Base-by-base conservation (phyloP, 176 grass and related monocot species). In the Melocanna baccifera region DNA sequence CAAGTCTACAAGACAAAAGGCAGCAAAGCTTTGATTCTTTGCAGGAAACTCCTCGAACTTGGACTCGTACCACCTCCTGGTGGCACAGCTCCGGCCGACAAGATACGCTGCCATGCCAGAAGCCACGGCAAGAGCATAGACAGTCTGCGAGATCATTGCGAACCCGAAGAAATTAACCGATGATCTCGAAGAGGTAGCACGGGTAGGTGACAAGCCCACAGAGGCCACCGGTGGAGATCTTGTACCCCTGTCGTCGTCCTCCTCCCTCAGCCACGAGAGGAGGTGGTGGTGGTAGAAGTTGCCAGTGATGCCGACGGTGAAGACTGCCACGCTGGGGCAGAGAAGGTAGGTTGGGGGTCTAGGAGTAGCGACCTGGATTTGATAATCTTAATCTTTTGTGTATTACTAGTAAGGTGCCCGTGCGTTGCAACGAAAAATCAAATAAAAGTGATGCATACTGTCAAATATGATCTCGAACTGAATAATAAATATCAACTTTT, bases 151-250 rank as follows among this genome's bases (percentile, higher is more conserved):
- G 77, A 98, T 94, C 84, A 93, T 78, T 11, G 89, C 59, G 30
- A 98, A 56, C 7, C 95, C 95, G 4, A 93, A 73, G 72, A 93
- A n/a, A n/a, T n/a, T n/a, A 92, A 2, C 26, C 87, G 1, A 87
- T 2, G 71, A 98, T 93, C 76, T 98, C 95, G 65, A 98, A 98
- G 40, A 98, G 89, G 78, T 98, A 98, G 52, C 95, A 87, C 3
- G 92, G 92, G 73, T 92, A 95, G 10, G 85, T 41, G 29, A 93
- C 85, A 30, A 93, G 75, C 18, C 74, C 62, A 13, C 95, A 98
- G 30, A 98, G 83, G 3, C 92, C 92, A 0, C 92, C 92, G 3
- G 15, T 56, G 4, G 95, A 91, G 57, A 98, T 95, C 84, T 85
- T 94, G 87, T 98, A 95, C 12, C 41, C 51, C 43, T 86, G 4